These are phyloP conservation scores for Suillus spraguei DNA, from an alignment of 768 basidiomycete genomes.

Conservation along the genomic window DNA sequence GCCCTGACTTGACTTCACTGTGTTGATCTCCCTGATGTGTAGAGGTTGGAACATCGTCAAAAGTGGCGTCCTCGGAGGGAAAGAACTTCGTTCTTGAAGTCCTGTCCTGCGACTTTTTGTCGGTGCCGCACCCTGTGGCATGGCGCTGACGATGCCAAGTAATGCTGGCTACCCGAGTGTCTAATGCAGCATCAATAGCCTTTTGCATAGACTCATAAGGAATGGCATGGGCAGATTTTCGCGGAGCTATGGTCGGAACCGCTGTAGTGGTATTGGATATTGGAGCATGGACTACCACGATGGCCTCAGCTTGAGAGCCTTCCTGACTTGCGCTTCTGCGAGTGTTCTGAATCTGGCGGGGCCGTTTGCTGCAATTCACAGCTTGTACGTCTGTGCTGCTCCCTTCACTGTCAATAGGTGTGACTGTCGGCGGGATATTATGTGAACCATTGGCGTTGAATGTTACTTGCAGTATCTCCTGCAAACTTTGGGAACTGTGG, in stretches of 20 bases:
- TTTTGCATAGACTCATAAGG: constrained; percentile 6
- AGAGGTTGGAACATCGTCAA: not conserved
- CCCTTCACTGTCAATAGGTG: not conserved
- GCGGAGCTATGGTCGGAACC: not conserved
- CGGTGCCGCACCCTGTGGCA: not conserved
- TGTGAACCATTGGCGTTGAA: not conserved
- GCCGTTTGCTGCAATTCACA: too few relatives aligned
- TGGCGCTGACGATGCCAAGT: not conserved
- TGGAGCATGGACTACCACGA: too few relatives aligned
- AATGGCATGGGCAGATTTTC: not conserved
- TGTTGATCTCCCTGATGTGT: not conserved
- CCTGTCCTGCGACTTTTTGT: not conserved
- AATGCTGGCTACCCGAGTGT: constrained; percentile 9
- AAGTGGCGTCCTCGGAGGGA: not conserved
- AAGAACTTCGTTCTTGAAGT: not conserved
- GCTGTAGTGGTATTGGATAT: not conserved
- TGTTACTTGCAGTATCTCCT: constrained; percentile 2
- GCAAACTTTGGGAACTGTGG: not conserved
- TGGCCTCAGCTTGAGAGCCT: not conserved
- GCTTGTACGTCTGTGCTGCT: not conserved
- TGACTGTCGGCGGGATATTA: not conserved
- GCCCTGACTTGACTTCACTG: not conserved
- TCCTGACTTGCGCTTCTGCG: not conserved
- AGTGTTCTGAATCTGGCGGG: not conserved
- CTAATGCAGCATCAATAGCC: constrained; percentile 9